phyloP scores from a whole-genome alignment of 2,329 filamentous ascomycete species.

The Chalaropsis thielavioides region DNA sequence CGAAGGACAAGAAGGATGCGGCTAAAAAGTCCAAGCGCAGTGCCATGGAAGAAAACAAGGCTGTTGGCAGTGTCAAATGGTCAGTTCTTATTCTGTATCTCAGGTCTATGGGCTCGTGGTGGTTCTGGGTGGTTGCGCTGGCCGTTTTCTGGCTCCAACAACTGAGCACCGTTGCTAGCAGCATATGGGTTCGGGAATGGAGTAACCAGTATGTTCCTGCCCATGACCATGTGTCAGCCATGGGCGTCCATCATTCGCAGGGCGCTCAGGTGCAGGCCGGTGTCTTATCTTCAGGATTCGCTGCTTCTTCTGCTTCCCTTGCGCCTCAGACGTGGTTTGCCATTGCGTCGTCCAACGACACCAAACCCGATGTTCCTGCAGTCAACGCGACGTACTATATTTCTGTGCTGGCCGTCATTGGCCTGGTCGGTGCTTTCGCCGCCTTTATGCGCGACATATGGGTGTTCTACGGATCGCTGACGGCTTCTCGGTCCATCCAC shows the following conservation, averaged over 20 bases:
- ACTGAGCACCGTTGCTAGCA: constrained; percentile 71
- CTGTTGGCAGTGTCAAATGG: constrained; percentile 76
- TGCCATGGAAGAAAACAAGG: constrained; percentile 60
- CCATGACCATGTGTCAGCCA: constrained; percentile 19
- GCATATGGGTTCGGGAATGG: constrained; percentile 91
- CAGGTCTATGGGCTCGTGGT: constrained; percentile 84
- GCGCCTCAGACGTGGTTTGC: constrained; percentile 11
- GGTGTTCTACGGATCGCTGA: constrained; percentile 82
- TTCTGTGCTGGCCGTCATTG: constrained; percentile 65
- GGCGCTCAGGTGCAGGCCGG: constrained; percentile 12
- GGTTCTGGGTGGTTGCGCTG: constrained; percentile 73
- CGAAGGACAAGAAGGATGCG: constrained; percentile 35
- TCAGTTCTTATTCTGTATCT: constrained; percentile 77
- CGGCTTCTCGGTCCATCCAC: constrained; percentile 76
- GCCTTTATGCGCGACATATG: constrained; percentile 74
- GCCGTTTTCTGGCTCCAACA: constrained; percentile 71
- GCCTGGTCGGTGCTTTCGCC: constrained; percentile 60
- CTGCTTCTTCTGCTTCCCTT: constrained; percentile 8
- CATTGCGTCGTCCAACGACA: neutral
- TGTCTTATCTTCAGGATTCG: neutral
- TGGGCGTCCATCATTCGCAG: constrained; percentile 7
- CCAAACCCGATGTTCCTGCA: constrained; percentile 24
- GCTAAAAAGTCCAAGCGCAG: constrained; percentile 32
- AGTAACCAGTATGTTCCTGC: constrained; percentile 66
- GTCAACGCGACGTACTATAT: constrained; percentile 80